Evolutionary conservation across 305 asterid genomes (phyloP).

Genomic region (Solanum hybrid): DNA sequence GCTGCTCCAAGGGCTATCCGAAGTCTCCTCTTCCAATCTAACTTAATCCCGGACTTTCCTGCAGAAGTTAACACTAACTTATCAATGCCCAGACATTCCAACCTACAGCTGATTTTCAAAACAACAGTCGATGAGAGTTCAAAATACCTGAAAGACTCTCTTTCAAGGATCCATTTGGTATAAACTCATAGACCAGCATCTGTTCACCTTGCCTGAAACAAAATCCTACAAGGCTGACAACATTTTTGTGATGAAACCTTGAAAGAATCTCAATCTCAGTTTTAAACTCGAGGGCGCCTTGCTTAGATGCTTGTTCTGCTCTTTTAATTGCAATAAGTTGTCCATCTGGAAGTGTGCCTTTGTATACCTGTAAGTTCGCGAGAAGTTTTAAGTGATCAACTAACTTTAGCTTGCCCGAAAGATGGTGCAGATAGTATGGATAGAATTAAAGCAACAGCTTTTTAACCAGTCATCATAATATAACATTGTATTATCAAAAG

Average conservation of each 20-base stretch:
- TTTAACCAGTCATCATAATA: neutral
- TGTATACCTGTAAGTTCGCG: conserved; percentile 33
- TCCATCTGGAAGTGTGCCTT: conserved; percentile 43
- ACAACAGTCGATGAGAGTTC: neutral
- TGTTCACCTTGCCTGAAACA: conserved; percentile 56
- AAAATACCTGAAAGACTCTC: conserved; percentile 44
- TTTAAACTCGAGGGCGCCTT: conserved; percentile 57
- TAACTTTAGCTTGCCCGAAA: neutral
- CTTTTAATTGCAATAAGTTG: conserved; percentile 53
- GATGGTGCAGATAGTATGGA: neutral
- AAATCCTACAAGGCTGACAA: conserved; percentile 50
- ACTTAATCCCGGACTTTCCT: conserved; percentile 45
- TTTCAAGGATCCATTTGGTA: conserved; percentile 48
- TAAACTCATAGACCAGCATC: conserved; percentile 55
- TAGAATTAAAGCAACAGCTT: neutral
- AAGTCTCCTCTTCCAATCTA: conserved; percentile 60
- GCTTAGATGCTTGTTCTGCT: conserved; percentile 50
- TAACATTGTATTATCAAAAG: neutral
- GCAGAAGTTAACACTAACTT: conserved; percentile 13
- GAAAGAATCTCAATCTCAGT: conserved; percentile 72
- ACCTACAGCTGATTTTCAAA: neutral
- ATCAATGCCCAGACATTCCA: conserved; percentile 41
- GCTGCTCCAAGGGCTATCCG: conserved; percentile 53
- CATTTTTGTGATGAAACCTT: conserved; percentile 64
- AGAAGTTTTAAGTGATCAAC: neutral